Evolutionary conservation across 2,329 filamentous ascomycete genomes (phyloP).

Genomic region (Colletotrichum paranaense): DNA sequence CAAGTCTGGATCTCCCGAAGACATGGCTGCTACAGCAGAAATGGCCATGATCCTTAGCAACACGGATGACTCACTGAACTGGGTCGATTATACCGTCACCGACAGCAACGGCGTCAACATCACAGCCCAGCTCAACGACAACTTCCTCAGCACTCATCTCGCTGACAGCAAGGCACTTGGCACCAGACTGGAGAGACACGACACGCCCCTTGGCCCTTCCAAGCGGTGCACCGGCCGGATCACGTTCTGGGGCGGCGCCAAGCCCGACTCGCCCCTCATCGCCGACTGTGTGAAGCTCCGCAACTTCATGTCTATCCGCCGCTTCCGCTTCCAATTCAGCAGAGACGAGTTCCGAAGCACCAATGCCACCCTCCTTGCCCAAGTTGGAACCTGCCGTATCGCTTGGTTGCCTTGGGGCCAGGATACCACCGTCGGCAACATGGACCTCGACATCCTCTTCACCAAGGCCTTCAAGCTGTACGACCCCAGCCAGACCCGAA

Average conservation of each 20-base stretch:
- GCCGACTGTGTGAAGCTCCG: constrained; percentile 22
- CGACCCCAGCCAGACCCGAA: constrained; percentile 10
- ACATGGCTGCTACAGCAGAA: background rate
- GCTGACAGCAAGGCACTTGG: background rate
- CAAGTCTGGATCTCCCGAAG: background rate
- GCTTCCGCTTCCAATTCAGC: constrained; percentile 12
- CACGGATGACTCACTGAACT: background rate
- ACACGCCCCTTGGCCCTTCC: constrained; percentile 17
- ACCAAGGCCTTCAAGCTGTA: background rate
- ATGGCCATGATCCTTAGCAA: background rate
- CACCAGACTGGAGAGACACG: background rate
- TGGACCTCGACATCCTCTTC: constrained; percentile 18
- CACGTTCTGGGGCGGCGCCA: constrained; percentile 11
- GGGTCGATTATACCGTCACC: background rate
- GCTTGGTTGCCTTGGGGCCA: background rate
- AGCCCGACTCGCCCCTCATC: constrained; percentile 10
- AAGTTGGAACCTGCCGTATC: constrained; percentile 21
- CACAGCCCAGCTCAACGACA: constrained; percentile 20
- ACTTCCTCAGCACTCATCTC: background rate
- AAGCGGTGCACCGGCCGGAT: constrained; percentile 19
- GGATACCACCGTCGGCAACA: constrained; percentile 15
- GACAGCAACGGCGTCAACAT: constrained; percentile 3
- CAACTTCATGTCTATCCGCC: constrained; percentile 5
- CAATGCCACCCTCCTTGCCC: constrained; percentile 7
- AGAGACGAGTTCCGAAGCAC: background rate